Percentiles rank a stretch among this genome's conserved stretches.
Evolutionary conservation across 163 green algal species (phyloP).

Genomic region (Botryococcus braunii): DNA sequence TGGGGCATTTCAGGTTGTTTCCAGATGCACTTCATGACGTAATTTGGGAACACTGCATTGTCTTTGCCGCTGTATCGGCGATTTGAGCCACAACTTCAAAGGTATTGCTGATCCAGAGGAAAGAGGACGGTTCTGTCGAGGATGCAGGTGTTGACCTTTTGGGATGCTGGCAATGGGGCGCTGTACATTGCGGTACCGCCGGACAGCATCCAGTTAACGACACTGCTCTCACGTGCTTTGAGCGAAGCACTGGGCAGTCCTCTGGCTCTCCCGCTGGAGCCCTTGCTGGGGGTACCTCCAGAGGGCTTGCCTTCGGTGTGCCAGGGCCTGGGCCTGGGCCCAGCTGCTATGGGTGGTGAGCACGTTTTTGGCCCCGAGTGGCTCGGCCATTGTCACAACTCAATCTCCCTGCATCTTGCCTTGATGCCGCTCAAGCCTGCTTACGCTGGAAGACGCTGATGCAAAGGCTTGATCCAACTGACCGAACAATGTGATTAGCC

Average conservation of each 20-base stretch:
- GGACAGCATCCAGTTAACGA: constrained; percentile 22
- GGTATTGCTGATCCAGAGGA: no score
- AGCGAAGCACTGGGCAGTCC: constrained; percentile 44
- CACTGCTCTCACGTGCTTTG: constrained; percentile 34
- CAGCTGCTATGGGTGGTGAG: neutral
- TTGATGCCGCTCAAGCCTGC: no score
- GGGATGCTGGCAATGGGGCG: neutral
- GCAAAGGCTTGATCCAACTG: no score
- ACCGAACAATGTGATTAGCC: neutral
- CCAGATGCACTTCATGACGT: no score
- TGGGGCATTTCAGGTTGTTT: no score
- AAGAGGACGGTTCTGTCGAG: no score
- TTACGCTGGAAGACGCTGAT: no score
- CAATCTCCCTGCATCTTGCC: no score
- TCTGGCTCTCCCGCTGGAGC: constrained; percentile 44
- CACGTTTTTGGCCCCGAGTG: neutral
- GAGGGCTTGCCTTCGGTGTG: neutral
- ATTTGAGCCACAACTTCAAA: no score
- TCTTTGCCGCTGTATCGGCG: no score
- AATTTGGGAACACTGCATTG: no score
- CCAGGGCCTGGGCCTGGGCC: neutral
- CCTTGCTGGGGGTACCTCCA: constrained; percentile 27
- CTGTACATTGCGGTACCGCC: constrained; percentile 42
- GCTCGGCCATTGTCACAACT: neutral
- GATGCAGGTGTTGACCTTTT: constrained; percentile 23